Base-by-base conservation (phyloP, 345 rosid genomes). In the Laguncularia racemosa region DNA sequence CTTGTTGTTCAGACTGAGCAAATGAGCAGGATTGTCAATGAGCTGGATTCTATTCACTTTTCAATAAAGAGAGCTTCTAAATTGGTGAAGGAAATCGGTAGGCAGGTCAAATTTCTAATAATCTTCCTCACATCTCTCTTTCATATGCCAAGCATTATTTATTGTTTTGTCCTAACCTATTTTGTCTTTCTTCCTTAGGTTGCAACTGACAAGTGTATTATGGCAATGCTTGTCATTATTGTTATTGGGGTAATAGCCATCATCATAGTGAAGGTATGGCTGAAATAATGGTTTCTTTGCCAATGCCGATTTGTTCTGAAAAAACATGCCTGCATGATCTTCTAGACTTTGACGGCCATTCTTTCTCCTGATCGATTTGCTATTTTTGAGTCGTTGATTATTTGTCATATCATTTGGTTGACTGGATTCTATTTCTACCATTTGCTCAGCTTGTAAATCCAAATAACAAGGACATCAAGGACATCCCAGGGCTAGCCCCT, bases 11-110 rank as follows among this genome's bases (percentile, higher is more conserved):
- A 89, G 97, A 93, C 99, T 4, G 99, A 93, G 60, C 96, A 93
- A 83, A 93, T 93, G 99, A 81, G 91, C 71, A 87, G 96, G 78
- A 84, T 93, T 59, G 97, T 93, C 51, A 87, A 93, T 72, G 99
- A 93, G 71, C 80, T 93, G 4, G 99, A 93, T 69, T 82, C 99
- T 17, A 93, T 93, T 64, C 90, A 93, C 72, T 93, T 89, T 65
- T 93, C 99, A 50, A 74, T 93, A 73, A 85, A 93, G 79, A 93
- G 77, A 66, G 99, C 99, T 61, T 83, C 97, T 53, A 70, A 89
- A 76, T 71, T 93, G 69, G 99, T 89, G 61, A 93, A 89, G 83
- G 97, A 89, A 81, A 84, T 89, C 56, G 91, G 97, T 81, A 87
- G 99, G 79, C 99, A 93, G 96, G 97, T 92, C 78, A 71, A 77